Percentiles rank a stretch among this genome's conserved stretches.
Evolutionary conservation across 78 protist genomes (phyloP).

Genomic region (Monocercomonoides exilis): DNA sequence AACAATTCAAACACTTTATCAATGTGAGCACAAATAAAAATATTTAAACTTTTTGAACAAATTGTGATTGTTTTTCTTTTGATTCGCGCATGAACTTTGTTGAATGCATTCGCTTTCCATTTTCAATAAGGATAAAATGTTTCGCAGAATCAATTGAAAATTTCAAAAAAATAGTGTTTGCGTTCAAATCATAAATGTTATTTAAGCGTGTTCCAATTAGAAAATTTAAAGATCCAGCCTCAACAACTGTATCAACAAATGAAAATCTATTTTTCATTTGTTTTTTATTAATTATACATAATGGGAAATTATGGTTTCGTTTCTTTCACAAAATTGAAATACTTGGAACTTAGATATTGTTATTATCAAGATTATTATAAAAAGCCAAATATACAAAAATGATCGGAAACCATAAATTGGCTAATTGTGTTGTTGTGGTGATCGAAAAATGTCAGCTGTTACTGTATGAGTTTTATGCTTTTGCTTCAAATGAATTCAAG

Average conservation of each 20-base stretch:
- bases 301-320: no score
- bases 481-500: no score
- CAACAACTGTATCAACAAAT: neutral
- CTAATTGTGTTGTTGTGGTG: no score
- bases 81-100: neutral
- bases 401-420: no score
- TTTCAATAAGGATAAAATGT: neutral
- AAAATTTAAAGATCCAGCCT: neutral
- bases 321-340: no score
- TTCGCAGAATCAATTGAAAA: neutral
- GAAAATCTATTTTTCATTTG: neutral
- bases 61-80: neutral
- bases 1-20: no score
- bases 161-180: neutral
- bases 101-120: neutral
- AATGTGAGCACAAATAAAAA: neutral
- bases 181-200: neutral
- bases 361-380: no score
- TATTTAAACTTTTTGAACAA: neutral
- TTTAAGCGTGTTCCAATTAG: neutral
- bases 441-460: no score
- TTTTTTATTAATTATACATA: no score
- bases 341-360: no score
- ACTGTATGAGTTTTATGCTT: no score
- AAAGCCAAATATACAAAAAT: no score